Percentiles rank a stretch among this genome's conserved stretches.
Conservation (phyloP, 805 yeast genomes). For the Priceomyces carsonii region DNA sequence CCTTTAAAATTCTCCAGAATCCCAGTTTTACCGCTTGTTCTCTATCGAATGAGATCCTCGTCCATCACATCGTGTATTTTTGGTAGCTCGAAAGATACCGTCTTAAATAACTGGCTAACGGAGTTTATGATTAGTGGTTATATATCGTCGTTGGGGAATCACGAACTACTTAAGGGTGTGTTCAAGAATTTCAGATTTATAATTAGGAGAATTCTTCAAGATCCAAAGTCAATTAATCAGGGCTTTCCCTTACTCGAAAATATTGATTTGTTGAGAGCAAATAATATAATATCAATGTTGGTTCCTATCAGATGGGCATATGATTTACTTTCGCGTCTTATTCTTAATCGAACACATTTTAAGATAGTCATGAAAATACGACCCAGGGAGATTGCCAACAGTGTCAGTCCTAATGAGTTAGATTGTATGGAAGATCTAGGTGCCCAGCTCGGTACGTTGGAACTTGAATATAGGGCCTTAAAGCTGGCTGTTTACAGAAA, state of each 20-base stretch:
- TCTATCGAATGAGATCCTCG: conserved; percentile 38
- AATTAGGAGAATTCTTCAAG: not conserved
- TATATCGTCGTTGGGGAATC: conserved; percentile 38
- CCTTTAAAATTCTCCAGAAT: conserved; percentile 38
- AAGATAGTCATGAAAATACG: conserved; percentile 24
- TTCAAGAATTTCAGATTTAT: conserved; percentile 10
- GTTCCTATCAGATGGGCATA: conserved; percentile 39
- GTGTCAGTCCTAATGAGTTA: conserved; percentile 19
- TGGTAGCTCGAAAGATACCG: conserved; percentile 11
- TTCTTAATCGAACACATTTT: conserved; percentile 35
- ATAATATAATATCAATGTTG: conserved; percentile 32
- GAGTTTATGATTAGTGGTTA: conserved; percentile 39
- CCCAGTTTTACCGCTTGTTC: conserved; percentile 38
- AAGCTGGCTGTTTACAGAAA: not conserved
- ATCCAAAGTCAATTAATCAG: conserved; percentile 5
- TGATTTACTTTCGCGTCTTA: conserved; percentile 31
- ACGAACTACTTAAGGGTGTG: conserved; percentile 24
- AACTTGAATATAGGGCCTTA: conserved; percentile 9
- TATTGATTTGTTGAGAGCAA: conserved; percentile 29
- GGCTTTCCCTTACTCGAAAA: conserved; percentile 17
- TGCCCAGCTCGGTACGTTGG: conserved; percentile 10
- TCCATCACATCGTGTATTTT: conserved; percentile 31
- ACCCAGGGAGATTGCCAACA: conserved; percentile 37
- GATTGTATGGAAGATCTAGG: conserved; percentile 23
- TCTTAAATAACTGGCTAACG: conserved; percentile 22